Base-by-base conservation (phyloP, 1,284 basidiomycete species). In the Chalciporus piperatoides region DNA sequence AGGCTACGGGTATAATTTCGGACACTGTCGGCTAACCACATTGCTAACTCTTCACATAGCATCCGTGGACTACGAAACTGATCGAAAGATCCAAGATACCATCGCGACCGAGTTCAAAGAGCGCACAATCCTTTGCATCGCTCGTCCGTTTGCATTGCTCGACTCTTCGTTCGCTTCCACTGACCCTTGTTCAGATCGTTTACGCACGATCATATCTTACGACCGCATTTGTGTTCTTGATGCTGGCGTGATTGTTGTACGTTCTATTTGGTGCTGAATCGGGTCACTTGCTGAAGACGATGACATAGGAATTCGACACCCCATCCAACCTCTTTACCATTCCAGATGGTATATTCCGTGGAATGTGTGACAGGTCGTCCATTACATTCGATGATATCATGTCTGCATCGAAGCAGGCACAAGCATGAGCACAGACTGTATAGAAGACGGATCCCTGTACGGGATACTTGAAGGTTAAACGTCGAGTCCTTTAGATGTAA, bases 81-180 rank as follows among this genome's bases (percentile, higher is more conserved):
- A 95, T 68, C 74, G 80, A 53, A 86, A 86, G 55, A 91, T 94
- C 53, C 90, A 94, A 65, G 77, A 84, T 54, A 93, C 91, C n/a
- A 93, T 95, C 55, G 77, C 86, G 2, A 76, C 76, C 41, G 90
- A 92, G 70, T 94, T 94, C 70, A 71, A 73, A 40, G 82, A 88
- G 62, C 80, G 86, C 46, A 94, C 92, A 0, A 81, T 91, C 44
- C 67, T 92, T 8, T 91, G 86, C 62, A 90, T 92, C 52, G 87
- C 86, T 56, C 86, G 83, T 82, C 60, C 59, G 78, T 75, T 10
- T 43, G 41, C 38, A 10, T 38, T 40, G 5, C 1, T 2, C n/a
- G 27, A 7, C 3, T 44, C 21, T 0, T 42, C 48, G 33, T 17
- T 11, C 12, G 12, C 28, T 25, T n/a, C 36, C 11, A 23, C 45